phyloP scores from a whole-genome alignment of 1,284 basidiomycete species.

The Pisolithus thermaeus region DNA sequence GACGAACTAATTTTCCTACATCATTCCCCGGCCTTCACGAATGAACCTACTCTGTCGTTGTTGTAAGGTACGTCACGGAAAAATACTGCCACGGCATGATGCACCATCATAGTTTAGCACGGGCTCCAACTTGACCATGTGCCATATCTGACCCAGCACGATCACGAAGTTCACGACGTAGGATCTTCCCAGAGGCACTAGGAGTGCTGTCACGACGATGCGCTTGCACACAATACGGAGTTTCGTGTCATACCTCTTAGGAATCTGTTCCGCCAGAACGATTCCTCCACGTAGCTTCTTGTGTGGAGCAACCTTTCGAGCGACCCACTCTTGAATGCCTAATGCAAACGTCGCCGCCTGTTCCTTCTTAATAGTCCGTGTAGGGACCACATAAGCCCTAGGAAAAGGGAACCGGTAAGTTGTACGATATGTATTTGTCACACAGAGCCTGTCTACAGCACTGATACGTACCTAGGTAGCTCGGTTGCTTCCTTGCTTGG shows the following conservation, averaged over 20 bases:
- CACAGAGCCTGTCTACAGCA: not conserved
- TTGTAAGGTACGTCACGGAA: no score
- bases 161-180: conserved; percentile 59
- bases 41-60: no score
- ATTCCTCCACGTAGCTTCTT: conserved; percentile 66
- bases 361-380: conserved; percentile 16
- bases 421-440: no score
- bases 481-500: conserved; percentile 62
- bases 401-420: not conserved
- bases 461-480: conserved; percentile 52
- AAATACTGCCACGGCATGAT: no score
- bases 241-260: conserved; percentile 51
- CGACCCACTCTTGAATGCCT: conserved; percentile 59
- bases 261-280: conserved; percentile 49
- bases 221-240: not conserved
- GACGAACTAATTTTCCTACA: no score
- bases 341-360: conserved; percentile 39
- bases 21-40: no score
- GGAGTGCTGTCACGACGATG: not conserved
- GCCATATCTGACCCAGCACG: conserved; percentile 44
- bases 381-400: conserved; percentile 64
- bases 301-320: conserved; percentile 54
- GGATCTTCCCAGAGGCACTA: conserved; percentile 69
- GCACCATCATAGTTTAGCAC: conserved; percentile 5
- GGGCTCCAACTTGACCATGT: conserved; percentile 18